Conservation (phyloP, 441 rosid genomes). For the Gossypium trilobum region DNA sequence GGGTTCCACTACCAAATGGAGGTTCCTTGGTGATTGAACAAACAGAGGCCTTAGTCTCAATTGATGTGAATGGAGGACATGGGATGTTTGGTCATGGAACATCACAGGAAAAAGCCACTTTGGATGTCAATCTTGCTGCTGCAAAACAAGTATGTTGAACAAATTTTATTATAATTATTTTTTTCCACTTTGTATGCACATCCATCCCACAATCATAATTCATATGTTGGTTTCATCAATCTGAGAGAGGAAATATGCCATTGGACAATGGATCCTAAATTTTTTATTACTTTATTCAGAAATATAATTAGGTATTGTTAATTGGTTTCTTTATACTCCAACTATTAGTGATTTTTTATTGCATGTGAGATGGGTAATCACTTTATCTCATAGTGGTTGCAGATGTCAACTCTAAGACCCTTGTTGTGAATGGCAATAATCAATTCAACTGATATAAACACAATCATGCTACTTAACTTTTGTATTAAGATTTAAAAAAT, state of each 20-base stretch:
- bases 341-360: background rate
- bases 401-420: background rate
- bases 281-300: background rate
- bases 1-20: conserved; percentile 82
- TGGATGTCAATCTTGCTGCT: conserved; percentile 89
- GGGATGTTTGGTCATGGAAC: conserved; percentile 81
- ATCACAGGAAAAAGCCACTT: conserved; percentile 82
- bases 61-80: conserved; percentile 98
- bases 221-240: background rate
- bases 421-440: background rate
- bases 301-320: background rate
- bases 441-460: background rate
- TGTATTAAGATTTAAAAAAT: background rate
- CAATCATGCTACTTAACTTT: background rate
- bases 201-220: background rate
- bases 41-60: conserved; percentile 93
- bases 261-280: background rate
- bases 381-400: background rate
- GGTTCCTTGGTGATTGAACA: conserved; percentile 96
- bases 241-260: background rate
- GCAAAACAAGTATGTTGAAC: conserved; percentile 64
- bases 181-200: conserved; percentile 4
- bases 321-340: background rate
- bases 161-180: background rate
- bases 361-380: background rate